phyloP scores from a whole-genome alignment of 768 basidiomycete species.

The Coprinopsis cinerea region DNA sequence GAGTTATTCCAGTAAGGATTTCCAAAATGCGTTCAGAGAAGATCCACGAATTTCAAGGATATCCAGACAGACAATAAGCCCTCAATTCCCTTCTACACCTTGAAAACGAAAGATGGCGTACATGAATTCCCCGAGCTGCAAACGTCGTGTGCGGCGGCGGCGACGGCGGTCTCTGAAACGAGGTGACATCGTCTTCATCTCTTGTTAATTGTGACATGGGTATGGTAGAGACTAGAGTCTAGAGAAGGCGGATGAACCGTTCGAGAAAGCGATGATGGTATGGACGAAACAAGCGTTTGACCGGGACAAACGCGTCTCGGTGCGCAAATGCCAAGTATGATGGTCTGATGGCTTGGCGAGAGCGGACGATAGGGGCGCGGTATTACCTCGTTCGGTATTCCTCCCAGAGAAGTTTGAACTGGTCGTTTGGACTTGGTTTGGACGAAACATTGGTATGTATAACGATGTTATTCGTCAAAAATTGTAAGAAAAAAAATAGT shows the following conservation, averaged over 20 bases:
- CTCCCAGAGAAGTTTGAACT: too few relatives aligned
- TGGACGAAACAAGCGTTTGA: slow-evolving; percentile 1
- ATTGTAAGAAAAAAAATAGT: too few relatives aligned
- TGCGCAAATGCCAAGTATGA: not conserved
- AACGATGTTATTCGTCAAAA: too few relatives aligned
- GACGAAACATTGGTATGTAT: too few relatives aligned
- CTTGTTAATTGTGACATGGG: slow-evolving; percentile 22
- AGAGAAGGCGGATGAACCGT: not conserved
- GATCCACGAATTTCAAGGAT: slow-evolving; percentile 3
- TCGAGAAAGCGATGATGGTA: not conserved
- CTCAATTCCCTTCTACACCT: slow-evolving; percentile 11
- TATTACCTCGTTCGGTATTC: too few relatives aligned
- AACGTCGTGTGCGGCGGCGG: slow-evolving; percentile 72
- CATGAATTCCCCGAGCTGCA: slow-evolving; percentile 65
- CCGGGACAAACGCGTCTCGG: not conserved
- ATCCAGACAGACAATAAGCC: slow-evolving; percentile 16
- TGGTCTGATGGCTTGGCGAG: not conserved
- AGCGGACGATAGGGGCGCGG: too few relatives aligned
- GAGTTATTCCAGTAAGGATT: not conserved
- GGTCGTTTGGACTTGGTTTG: too few relatives aligned
- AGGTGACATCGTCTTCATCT: slow-evolving; percentile 53
- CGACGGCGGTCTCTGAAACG: slow-evolving; percentile 58
- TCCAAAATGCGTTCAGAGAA: not conserved
- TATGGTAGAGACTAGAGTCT: not conserved
- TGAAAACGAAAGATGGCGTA: slow-evolving; percentile 31